Evolutionary conservation across 257 asterid genomes (phyloP), one percentile per base, ranked within the genome.

Genomic region (Solanum sitiens): DNA sequence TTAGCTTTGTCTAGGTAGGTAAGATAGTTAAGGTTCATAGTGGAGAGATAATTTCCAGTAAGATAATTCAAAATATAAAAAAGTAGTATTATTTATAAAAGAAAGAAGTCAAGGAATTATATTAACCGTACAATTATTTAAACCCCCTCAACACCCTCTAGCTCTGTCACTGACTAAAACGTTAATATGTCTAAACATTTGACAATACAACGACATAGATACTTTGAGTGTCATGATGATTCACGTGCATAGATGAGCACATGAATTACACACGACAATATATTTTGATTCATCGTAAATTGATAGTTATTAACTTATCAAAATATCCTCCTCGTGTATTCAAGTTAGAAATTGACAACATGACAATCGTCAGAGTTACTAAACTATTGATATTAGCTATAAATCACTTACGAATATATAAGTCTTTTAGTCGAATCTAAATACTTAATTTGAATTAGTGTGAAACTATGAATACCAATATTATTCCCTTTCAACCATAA

Each of bases 31-130:
- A 23, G 3, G 16, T 11, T 4, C 0, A 3, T 23, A 1, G 32
- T 2, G 4, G 2, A 63, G 1, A 0, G 7, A 1, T 2, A 1
- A 2, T 23, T n/a, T n/a, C 4, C 8, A 63, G 8, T 63, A 0
- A 63, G 0, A 7, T 63, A 2, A n/a, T n/a, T n/a, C 15, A 63
- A 11, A 63, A 63, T 0, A 63, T 63, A 4, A 63, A 63, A 6
- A 63, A 2, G 0, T 63, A 37, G 7, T 37, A 5, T 37, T 37
- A 63, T 23, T 63, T 63, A 10, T 4, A 63, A 0, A 59, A 3
- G n/a, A 7, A 37, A 37, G 39, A n/a, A 63, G 2, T 4, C 8
- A 63, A 11, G 71, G 0, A 11, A 63, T n/a, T 11, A 15, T 63
- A 11, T 11, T 4, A n/a, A 63, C 16, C 4, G 0, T 63, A 63